A percentile compares a stretch with the other conserved stretches of the same genome.
These are phyloP conservation scores for Macaranga tanarius DNA, from an alignment of 441 rosid species.

Conservation along the genomic window DNA sequence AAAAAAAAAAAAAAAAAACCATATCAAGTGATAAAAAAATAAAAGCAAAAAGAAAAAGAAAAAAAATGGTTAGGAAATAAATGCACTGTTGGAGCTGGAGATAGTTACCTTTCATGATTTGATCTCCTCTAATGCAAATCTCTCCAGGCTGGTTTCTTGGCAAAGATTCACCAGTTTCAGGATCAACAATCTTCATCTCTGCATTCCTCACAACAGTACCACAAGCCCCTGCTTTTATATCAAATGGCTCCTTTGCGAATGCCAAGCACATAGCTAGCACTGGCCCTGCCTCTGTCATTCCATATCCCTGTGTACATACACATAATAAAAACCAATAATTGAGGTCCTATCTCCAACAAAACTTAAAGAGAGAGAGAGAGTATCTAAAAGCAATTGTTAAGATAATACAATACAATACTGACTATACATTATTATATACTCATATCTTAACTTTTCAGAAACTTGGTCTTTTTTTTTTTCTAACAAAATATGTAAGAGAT, in stretches of 20 bases:
- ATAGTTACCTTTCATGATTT: constrained; percentile 76
- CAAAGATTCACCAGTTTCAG: constrained; percentile 62
- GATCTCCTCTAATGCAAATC: constrained; percentile 77
- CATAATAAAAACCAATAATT: too few species aligned
- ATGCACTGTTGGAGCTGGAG: too few species aligned
- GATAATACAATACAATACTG: too few species aligned
- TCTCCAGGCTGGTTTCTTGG: constrained; percentile 65
- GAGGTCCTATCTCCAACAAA: too few species aligned
- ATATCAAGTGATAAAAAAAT: neutral
- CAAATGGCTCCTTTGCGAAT: constrained; percentile 71
- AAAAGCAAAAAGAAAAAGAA: neutral
- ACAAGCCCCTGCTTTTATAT: constrained; percentile 79
- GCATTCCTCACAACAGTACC: constrained; percentile 91
- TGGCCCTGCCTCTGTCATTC: constrained; percentile 94
- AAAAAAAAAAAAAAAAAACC: too few species aligned
- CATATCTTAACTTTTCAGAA: too few species aligned
- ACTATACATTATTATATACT: too few species aligned
- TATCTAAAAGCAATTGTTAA: too few species aligned
- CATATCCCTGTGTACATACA: constrained; percentile 62
- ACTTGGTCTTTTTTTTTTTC: too few species aligned
- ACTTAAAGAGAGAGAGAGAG: too few species aligned
- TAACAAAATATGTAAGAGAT: too few species aligned
- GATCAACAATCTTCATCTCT: constrained; percentile 84
- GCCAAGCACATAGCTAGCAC: constrained; percentile 77
- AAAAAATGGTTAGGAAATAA: neutral